phyloP scores from a whole-genome alignment of 2,329 filamentous ascomycete species.

The Zasmidium cellare region DNA sequence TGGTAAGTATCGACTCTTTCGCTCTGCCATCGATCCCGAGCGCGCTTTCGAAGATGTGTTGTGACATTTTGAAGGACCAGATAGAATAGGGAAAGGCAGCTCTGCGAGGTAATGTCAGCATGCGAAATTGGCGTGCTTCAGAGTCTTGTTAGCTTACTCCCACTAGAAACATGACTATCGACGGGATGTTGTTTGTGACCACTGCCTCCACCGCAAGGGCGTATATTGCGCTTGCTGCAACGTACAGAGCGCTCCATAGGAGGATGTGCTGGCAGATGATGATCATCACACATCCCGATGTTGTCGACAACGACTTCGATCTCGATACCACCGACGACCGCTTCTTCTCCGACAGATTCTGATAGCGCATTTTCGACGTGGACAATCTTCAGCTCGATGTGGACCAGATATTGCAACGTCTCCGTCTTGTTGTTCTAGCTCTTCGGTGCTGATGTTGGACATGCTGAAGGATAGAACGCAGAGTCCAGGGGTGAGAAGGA shows the following conservation, averaged over 20 bases:
- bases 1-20: slow-evolving; percentile 18
- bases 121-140: neutral
- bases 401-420: neutral
- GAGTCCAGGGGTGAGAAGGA: neutral
- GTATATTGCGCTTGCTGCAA: slow-evolving; percentile 27
- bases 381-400: neutral
- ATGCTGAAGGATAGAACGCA: neutral
- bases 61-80: slow-evolving; percentile 21
- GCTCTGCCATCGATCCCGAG: slow-evolving; percentile 14
- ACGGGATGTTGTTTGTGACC: slow-evolving; percentile 21
- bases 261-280: slow-evolving; percentile 27
- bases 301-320: neutral
- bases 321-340: neutral
- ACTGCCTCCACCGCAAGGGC: slow-evolving; percentile 19
- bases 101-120: slow-evolving; percentile 15
- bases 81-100: slow-evolving; percentile 21
- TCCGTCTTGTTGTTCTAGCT: neutral
- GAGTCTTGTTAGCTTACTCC: slow-evolving; percentile 9
- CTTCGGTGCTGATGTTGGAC: neutral
- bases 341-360: slow-evolving; percentile 6
- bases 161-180: slow-evolving; percentile 23
- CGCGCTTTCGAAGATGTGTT: slow-evolving; percentile 14
- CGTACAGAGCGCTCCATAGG: slow-evolving; percentile 26
- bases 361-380: neutral
- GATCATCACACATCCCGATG: slow-evolving; percentile 18